Conservation (phyloP, 768 basidiomycete species). For the Pleurotus cornucopiae region DNA sequence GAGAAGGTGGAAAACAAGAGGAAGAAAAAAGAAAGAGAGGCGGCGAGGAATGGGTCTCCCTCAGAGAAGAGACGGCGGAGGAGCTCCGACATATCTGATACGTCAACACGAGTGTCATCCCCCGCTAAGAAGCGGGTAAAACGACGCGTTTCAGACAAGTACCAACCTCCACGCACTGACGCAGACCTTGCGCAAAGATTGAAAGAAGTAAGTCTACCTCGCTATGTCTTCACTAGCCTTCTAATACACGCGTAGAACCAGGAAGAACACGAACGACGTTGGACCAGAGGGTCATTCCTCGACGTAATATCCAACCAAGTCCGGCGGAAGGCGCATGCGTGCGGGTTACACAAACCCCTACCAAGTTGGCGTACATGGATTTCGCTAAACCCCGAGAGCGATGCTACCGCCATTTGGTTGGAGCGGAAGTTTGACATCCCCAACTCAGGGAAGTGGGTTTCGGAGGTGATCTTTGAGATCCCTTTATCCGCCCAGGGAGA, state of each 20-base stretch:
- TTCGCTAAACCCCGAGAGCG: slow-evolving; percentile 68
- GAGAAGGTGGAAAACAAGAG: slow-evolving; percentile 35
- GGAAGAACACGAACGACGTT: slow-evolving; percentile 65
- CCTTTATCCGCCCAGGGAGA: slow-evolving; percentile 31
- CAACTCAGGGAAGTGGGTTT: slow-evolving; percentile 56
- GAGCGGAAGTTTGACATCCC: slow-evolving; percentile 74
- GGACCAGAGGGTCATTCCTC: slow-evolving; percentile 73
- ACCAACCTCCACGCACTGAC: slow-evolving; percentile 53
- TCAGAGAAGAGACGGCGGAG: slow-evolving; percentile 32
- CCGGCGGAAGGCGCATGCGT: slow-evolving; percentile 23
- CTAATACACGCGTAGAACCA: slow-evolving; percentile 49
- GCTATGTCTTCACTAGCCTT: slow-evolving; percentile 13
- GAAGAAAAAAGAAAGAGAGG: slow-evolving; percentile 16
- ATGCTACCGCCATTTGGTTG: slow-evolving; percentile 78
- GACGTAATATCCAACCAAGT: slow-evolving; percentile 37
- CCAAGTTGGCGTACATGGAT: slow-evolving; percentile 65
- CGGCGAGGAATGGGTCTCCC: slow-evolving; percentile 10
- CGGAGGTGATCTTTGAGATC: slow-evolving; percentile 59
- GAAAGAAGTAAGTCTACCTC: slow-evolving; percentile 51
- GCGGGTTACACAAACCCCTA: slow-evolving; percentile 19
- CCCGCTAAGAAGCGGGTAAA: slow-evolving; percentile 34
- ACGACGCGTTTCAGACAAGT: slow-evolving; percentile 38
- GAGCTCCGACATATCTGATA: slow-evolving; percentile 19
- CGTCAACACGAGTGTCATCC: slow-evolving; percentile 16
- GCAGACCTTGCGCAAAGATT: slow-evolving; percentile 62